phyloP scores from a whole-genome alignment of 208 protist species.

The Trypanosoma cruzi region DNA sequence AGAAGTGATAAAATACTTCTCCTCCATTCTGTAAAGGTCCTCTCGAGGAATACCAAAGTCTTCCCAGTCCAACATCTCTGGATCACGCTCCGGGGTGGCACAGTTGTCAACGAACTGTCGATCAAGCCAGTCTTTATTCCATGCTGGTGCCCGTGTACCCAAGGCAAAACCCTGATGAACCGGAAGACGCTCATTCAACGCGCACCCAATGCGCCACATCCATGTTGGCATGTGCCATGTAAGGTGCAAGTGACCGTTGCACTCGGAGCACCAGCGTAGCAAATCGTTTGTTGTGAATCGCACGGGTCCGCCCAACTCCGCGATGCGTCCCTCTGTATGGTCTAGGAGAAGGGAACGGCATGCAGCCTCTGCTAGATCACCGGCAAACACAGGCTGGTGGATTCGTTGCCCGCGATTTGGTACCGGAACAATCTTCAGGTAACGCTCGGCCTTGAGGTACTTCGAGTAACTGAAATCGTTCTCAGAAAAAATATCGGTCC shows the following conservation, averaged over 20 bases:
- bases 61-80: conserved; percentile 91
- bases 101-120: conserved; percentile 91
- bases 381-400: conserved; percentile 90
- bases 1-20: conserved; percentile 92
- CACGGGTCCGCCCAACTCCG: conserved; percentile 88
- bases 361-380: conserved; percentile 83
- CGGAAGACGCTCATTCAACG: conserved; percentile 78
- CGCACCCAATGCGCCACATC: conserved; percentile 63
- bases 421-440: conserved; percentile 84
- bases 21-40: conserved; percentile 91
- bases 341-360: conserved; percentile 84
- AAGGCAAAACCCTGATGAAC: conserved; percentile 74
- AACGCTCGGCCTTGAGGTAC: conserved; percentile 88
- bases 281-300: conserved; percentile 91
- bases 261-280: conserved; percentile 87
- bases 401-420: conserved; percentile 85
- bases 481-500: conserved; percentile 88
- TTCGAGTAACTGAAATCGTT: conserved; percentile 90
- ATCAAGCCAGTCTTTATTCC: conserved; percentile 91
- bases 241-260: conserved; percentile 73
- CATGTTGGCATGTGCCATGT: conserved; percentile 74
- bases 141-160: conserved; percentile 71
- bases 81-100: conserved; percentile 87
- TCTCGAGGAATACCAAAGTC: conserved; percentile 92
- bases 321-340: conserved; percentile 91